phyloP scores from a whole-genome alignment of 2,329 filamentous ascomycete species.

The Fusarium burgessii region DNA sequence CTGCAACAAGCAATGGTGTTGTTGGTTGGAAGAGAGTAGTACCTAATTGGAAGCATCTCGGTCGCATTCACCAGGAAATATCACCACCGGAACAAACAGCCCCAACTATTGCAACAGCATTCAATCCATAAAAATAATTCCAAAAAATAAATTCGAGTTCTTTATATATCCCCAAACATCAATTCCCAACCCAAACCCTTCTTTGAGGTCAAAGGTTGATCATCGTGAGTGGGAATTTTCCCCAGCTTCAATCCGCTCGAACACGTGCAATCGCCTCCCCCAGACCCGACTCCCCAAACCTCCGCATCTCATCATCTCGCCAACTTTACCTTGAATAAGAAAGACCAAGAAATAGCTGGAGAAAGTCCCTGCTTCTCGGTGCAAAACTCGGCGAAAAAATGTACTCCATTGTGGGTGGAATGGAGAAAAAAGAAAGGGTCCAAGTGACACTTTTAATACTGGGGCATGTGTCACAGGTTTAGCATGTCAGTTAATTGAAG shows the following conservation, averaged over 20 bases:
- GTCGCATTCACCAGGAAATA: not conserved
- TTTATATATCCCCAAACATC: rapidly evolving
- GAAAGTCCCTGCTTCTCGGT: conserved; percentile 14
- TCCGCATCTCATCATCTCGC: conserved; percentile 14
- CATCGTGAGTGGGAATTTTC: conserved; percentile 17
- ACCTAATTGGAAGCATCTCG: not conserved
- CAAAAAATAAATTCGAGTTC: too few relatives aligned
- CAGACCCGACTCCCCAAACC: conserved; percentile 9
- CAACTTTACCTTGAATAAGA: conserved; percentile 1
- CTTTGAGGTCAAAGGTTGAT: not conserved
- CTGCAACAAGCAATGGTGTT: not conserved
- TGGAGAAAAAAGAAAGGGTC: conserved; percentile 1
- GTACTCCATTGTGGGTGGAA: not conserved
- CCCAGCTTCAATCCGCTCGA: conserved; percentile 9
- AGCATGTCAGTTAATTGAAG: not conserved
- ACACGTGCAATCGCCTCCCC: conserved; percentile 5
- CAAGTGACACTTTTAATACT: conserved; percentile 13
- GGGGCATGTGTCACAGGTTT: conserved; percentile 7
- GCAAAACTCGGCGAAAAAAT: conserved; percentile 20
- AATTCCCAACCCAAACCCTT: not conserved
- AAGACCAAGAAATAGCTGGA: conserved; percentile 3
- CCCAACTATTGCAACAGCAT: rapidly evolving
- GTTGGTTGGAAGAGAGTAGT: not conserved
- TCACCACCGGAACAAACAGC: too few relatives aligned
- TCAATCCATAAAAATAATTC: rapidly evolving